A percentile compares a stretch with the other conserved stretches of the same genome.
Evolutionary conservation across 768 basidiomycete species (phyloP).

Genomic region (Podaxis sp.): DNA sequence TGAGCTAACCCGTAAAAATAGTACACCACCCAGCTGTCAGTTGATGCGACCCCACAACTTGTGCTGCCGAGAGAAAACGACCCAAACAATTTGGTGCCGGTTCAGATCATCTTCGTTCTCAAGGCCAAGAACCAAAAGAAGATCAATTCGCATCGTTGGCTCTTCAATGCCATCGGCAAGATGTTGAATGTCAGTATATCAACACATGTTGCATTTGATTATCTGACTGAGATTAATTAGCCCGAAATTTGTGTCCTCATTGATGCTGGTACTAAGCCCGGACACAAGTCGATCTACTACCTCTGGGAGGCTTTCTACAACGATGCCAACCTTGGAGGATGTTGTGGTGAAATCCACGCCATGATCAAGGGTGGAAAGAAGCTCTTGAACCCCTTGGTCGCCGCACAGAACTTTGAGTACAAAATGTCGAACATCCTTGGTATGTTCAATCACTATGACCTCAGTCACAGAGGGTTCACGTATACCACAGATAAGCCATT

Average conservation of each 20-base stretch:
- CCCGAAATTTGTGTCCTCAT: conserved; percentile 92
- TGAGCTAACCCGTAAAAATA: conserved; percentile 28
- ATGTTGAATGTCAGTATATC: conserved; percentile 59
- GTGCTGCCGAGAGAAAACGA: conserved; percentile 89
- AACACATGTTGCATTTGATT: not conserved
- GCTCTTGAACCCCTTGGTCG: conserved; percentile 87
- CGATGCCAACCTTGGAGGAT: conserved; percentile 75
- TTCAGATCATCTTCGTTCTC: conserved; percentile 87
- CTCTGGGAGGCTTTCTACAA: conserved; percentile 93
- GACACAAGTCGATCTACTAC: conserved; percentile 94
- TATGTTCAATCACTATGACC: conserved; percentile 86
- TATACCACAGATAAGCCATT: conserved; percentile 74
- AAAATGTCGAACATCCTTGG: conserved; percentile 99
- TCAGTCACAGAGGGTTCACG: conserved; percentile 29
- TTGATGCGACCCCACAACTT: conserved; percentile 87
- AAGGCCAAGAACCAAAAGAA: conserved; percentile 97
- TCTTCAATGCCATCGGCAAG: conserved; percentile 91
- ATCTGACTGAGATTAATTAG: conserved; percentile 33
- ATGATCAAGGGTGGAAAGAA: conserved; percentile 95
- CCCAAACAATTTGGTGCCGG: conserved; percentile 89
- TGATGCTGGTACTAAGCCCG: conserved; percentile 96
- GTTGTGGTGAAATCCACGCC: conserved; percentile 94
- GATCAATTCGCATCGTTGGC: conserved; percentile 94
- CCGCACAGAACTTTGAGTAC: conserved; percentile 97
- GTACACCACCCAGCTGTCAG: conserved; percentile 96